phyloP scores from a whole-genome alignment of 306 rosid species.

The Vigna hirtella region DNA sequence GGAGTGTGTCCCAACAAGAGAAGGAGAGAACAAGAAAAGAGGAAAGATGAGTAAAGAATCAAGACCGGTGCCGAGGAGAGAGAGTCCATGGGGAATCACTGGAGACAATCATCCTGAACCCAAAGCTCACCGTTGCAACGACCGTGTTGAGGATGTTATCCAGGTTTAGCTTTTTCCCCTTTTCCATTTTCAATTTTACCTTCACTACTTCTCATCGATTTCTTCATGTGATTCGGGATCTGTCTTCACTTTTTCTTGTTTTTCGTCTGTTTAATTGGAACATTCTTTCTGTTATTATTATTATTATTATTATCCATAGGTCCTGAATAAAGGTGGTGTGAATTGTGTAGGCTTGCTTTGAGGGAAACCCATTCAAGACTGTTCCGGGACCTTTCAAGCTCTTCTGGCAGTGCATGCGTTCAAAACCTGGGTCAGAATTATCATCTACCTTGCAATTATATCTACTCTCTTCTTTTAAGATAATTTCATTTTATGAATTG shows the following conservation, averaged over 20 bases:
- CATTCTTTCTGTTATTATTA: constrained; percentile 13
- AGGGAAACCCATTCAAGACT: constrained; percentile 96
- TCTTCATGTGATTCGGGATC: constrained; percentile 2
- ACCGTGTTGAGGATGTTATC: constrained; percentile 85
- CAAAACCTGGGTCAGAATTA: constrained; percentile 81
- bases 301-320: background rate
- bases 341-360: constrained; percentile 82
- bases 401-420: constrained; percentile 96
- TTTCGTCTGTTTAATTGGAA: constrained; percentile 9
- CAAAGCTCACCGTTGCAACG: constrained; percentile 95
- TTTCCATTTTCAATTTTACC: background rate
- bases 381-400: constrained; percentile 99
- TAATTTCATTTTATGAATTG: constrained; percentile 24
- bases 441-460: constrained; percentile 23
- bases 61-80: constrained; percentile 90
- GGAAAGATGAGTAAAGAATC: constrained; percentile 63
- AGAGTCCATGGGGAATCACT: constrained; percentile 92
- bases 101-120: constrained; percentile 84
- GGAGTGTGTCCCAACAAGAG: no score
- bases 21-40: background rate
- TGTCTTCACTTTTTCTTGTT: constrained; percentile 18
- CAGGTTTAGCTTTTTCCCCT: constrained; percentile 54
- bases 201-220: background rate
- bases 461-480: constrained; percentile 12
- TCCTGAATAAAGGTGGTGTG: constrained; percentile 5